Base-by-base conservation (phyloP, 352 stramenopile species). In the Aphanomyces cochlioides region DNA sequence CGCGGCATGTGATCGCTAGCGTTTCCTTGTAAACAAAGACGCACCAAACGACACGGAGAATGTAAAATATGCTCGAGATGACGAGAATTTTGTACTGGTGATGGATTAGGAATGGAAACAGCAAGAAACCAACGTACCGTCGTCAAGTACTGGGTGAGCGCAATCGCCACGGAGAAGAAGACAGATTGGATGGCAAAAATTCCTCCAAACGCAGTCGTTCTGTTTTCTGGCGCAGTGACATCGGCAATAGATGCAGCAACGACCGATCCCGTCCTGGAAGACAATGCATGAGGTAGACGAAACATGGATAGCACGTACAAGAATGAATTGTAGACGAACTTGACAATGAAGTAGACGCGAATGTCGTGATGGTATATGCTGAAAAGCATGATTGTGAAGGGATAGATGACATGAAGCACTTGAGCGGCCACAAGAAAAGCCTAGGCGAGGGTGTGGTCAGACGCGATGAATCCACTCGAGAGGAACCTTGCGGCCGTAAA, bases 361-460 rank as follows among this genome's bases (percentile, higher is more conserved):
- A 92, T 90, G 43, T 81, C 78, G 0, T 84, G 82, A 37, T 64
- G 64, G 7, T 75, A 78, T 56, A 88, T 68, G 66, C 79, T 79
- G 54, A 92, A 91, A 50, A 82, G 87, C 69, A 92, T 85, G 54
- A 91, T 74, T 19, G 84, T 78, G 56, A 92, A 90, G 13, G 84
- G 86, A 10, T 80, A 79, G 4, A 75, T 78, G 53, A 90, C 38
- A n/a, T 82, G 80, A 48, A 84, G 64, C 5, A 88, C 21, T 67
- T 92, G 85, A 50, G 78, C 90, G 3, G 79, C 53, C n/a, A 92
- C 79, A 3, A 93, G 56, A 70, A 93, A 92, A 6, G 84, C 74
- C 84, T 91, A 66, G 1, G 10, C 5, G 50, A 53, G n/a, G 21
- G 5, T 21, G 53, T 12, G 7, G 69, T 56, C 59, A 65, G 28